Base-by-base conservation (phyloP, 129 eudicot species). In the Lonicera japonica region DNA sequence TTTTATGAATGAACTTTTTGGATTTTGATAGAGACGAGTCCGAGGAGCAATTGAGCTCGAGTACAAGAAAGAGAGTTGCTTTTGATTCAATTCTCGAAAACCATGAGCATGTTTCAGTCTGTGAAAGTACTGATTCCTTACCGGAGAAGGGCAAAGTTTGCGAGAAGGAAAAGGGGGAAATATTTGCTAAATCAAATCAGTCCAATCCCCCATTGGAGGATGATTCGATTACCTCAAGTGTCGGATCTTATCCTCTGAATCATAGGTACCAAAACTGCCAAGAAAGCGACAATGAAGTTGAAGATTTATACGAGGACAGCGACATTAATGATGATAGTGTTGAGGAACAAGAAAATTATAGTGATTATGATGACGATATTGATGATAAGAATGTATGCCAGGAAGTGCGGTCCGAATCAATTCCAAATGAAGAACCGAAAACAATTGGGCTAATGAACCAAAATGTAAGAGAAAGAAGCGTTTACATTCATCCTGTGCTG, bases 261-360 rank as follows among this genome's bases (percentile, higher is more conserved):
- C 85, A 94, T 51, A 73, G 99, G 83, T 88, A 94, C 54, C 87
- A 88, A 25, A 94, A 88, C 23, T 82, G 82, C 68, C 56, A 82
- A 73, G 96, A 85, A 60, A 88, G 92, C 70, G 99, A 94, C 17
- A 91, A 83, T 66, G 99, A 94, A 73, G 80, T 71, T 23, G 80
- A 78, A 29, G 95, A 68, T 45, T 75, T 68, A 25, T 62, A 62
- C 55, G 96, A 87, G 61, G 90, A 77, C 11, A 63, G 74, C 72
- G 85, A 85, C 61, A 23, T 85, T 40, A 76, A 67, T 40, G 79
- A 68, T 20, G 89, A 79, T 63, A 77, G 77, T 5, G 36, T 29
- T 29, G 84, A 81, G 5, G 82, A 72, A 8, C 52, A 72, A 38
- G 82, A 75, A 36, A 74, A 54, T 45, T 57, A 68, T 63, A 29